phyloP scores from a whole-genome alignment of 2,329 filamentous ascomycete genomes.

The Didymosphaeria variabile region DNA sequence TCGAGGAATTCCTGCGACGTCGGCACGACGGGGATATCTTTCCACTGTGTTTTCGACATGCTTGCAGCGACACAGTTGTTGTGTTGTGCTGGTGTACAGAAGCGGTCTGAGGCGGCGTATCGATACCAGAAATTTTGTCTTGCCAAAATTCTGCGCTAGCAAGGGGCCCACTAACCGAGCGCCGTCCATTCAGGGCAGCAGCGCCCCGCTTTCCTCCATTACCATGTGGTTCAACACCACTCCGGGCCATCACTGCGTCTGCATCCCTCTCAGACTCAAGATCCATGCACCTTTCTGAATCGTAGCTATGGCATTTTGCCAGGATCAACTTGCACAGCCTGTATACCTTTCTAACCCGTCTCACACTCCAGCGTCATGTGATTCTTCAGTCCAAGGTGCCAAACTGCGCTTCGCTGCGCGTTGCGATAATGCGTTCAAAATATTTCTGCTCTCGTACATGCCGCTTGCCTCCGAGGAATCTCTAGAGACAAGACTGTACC shows the following conservation, averaged over 20 bases:
- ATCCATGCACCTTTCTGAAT: neutral
- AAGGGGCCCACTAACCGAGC: constrained; percentile 7
- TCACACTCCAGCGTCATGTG: neutral
- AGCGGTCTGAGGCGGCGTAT: constrained; percentile 23
- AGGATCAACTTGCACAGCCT: neutral
- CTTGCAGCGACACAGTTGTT: constrained; percentile 26
- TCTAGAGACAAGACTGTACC: too few species aligned
- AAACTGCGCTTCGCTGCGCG: too few species aligned
- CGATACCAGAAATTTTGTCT: constrained; percentile 25
- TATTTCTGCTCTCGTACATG: too few species aligned
- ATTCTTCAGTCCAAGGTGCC: neutral
- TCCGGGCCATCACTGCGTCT: neutral
- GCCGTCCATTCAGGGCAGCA: neutral
- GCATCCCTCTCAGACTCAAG: neutral
- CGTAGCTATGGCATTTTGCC: neutral
- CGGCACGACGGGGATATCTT: constrained; percentile 84
- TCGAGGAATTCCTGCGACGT: constrained; percentile 96
- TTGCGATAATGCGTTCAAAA: too few species aligned
- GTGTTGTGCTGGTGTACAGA: constrained; percentile 16
- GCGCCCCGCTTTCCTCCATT: neutral
- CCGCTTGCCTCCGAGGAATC: too few species aligned
- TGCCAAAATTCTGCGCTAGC: constrained; percentile 9
- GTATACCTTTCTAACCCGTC: neutral
- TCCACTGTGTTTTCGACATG: constrained; percentile 51
- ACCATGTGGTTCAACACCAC: neutral